Base-by-base conservation (phyloP, 495 filamentous ascomycete species). In the Podospora pseudoanserina region DNA sequence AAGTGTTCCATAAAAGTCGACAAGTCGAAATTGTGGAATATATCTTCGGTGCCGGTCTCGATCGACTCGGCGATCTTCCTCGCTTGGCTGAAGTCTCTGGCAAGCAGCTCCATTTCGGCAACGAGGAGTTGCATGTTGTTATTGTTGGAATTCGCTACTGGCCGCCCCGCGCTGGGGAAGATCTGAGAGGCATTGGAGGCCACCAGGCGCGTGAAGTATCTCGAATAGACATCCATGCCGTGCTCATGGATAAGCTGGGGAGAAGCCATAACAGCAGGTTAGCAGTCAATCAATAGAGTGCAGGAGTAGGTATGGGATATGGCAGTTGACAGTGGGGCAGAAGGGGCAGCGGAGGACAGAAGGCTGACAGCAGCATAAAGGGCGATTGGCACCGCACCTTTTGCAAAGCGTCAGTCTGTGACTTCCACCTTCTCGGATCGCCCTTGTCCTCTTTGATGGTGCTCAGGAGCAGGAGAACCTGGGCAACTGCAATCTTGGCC, bases 181-280 rank as follows among this genome's bases (percentile, higher is more conserved):
- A 97, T 93, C 71, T 92, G 90, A 63, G 88, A 83, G 68, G 92
- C 90, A 86, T 96, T 96, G 74, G 86, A 86, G 77, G 87, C 89
- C 65, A 97, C 85, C 74, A 97, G 85, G 76, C 93, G 92, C 76
- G 90, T 88, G 79, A 97, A 96, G 79, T 94, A 97, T 82, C 90
- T 96, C 49, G 89, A 86, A 79, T 91, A 97, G 72, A 95, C 92
- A 83, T 97, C 94, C 93, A 97, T 97, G 76, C 92, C 92, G 94
- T 95, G 88, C 69, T 93, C 92, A 85, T 95, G 90, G 76, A 97
- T 88, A 71, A 97, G 87, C 93, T 97, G 72, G 28, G 53, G 67
- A 60, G 7, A 34, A 9, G 34, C 54, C 28, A 55, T 56, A 30
- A 49, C 66, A 57, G 34, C 49, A 26, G 69, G 54, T 39, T 49